Percentiles rank a stretch among this genome's conserved stretches.
These are phyloP conservation scores for Daldinia childiae DNA, from an alignment of 495 filamentous ascomycete genomes.

Conservation along the genomic window DNA sequence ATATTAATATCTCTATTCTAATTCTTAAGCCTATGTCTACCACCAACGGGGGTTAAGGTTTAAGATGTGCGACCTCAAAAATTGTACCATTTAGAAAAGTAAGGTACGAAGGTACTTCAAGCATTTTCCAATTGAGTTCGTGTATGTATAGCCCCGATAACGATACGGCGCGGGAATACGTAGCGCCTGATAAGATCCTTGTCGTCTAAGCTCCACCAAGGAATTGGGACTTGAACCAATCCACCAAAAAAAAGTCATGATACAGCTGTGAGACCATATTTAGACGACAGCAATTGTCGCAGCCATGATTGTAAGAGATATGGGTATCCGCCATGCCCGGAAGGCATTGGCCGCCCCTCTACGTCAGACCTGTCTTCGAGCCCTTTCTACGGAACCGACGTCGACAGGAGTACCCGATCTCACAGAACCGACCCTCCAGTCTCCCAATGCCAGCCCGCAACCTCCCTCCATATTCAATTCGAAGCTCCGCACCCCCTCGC, in stretches of 20 bases:
- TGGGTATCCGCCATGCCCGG: constrained; percentile 61
- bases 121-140: background rate
- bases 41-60: no score
- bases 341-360: constrained; percentile 55
- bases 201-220: constrained; percentile 2
- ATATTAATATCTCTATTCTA: background rate
- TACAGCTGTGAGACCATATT: constrained; percentile 11
- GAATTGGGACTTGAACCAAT: background rate
- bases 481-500: constrained; percentile 27
- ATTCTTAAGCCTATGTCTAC: no score
- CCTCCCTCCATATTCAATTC: constrained; percentile 40
- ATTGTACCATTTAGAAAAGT: no score
- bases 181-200: constrained; percentile 21
- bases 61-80: no score
- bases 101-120: background rate
- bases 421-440: constrained; percentile 16
- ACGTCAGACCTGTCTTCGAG: constrained; percentile 50
- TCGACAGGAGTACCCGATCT: constrained; percentile 34
- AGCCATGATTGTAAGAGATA: constrained; percentile 64
- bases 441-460: constrained; percentile 14
- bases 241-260: constrained; percentile 36
- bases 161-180: constrained; percentile 29
- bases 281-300: constrained; percentile 11
- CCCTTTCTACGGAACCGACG: constrained; percentile 42
- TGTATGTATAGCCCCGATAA: no score